Evolutionary conservation across 257 asterid genomes (phyloP), one percentile per base, ranked within the genome.

Genomic region (Nicotiana otophora): DNA sequence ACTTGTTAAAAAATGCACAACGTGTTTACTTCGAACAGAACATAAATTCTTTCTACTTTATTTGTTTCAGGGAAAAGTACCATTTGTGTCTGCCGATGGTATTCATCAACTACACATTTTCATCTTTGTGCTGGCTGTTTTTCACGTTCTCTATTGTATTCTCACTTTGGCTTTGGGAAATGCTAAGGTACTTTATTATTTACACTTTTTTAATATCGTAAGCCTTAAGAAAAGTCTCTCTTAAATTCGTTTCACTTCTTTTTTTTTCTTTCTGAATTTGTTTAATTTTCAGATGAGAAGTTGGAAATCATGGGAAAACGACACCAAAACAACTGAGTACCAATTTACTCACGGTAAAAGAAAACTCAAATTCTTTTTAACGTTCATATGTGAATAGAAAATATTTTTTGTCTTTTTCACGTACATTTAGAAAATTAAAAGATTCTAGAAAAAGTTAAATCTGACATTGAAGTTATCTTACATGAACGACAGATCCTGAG

Each of bases 261-360:
- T 20, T 5, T 39, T 28, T 10, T 33, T 42, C 4, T 9, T 33
- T 14, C 0, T 51, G 11, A 42, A 7, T 17, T 23, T 15, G 20
- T 83, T 65, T 42, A 9, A 42, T 7, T 81, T 85, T 86, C 74
- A 95, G 98, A 95, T 95, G 99, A 87, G 89, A 72, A 89, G 88
- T 8, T 95, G 99, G 97, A 95, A 92, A 87, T 80, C 90, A 12
- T 95, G 98, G 99, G 99, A 95, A 63, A 90, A 75, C 11, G 98
- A 95, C 83, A 91, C 98, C 2, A 92, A 86, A 80, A 91, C 97
- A 5, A 81, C 77, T 3, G 99, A 94, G 79, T 95, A 95, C 86
- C 94, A 92, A 80, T 95, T 88, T 81, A 82, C 96, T 54, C 92
- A 94, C 65, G 99, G 99, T 95, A 91, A 61, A 7, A 74, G 15